Percentiles rank a stretch among this genome's conserved stretches.
Evolutionary conservation across 2,329 filamentous ascomycete species (phyloP).

Genomic region (Scedosporium apiospermum): DNA sequence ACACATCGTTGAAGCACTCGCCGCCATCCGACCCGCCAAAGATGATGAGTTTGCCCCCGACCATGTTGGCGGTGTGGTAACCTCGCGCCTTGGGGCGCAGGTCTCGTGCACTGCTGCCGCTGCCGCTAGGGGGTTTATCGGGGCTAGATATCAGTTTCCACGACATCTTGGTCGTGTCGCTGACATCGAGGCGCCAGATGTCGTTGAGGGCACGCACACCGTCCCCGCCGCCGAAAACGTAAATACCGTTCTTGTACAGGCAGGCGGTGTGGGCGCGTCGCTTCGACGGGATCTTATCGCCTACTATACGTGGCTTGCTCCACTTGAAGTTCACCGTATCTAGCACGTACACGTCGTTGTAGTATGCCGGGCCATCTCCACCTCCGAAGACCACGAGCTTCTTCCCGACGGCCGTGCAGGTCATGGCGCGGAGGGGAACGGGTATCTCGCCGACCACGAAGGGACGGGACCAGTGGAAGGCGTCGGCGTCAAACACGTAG

Average conservation of each 20-base stretch:
- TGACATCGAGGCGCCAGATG: constrained; percentile 63
- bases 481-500: constrained; percentile 60
- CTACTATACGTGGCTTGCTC: constrained; percentile 50
- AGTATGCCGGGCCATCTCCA: constrained; percentile 61
- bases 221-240: constrained; percentile 63
- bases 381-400: constrained; percentile 62
- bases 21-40: constrained; percentile 61
- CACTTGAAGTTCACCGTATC: constrained; percentile 61
- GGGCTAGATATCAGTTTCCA: constrained; percentile 54
- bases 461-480: constrained; percentile 61
- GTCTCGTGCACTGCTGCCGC: constrained; percentile 16
- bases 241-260: constrained; percentile 60
- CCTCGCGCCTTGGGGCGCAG: constrained; percentile 52
- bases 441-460: constrained; percentile 55
- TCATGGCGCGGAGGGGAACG: constrained; percentile 59
- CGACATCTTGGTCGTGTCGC: constrained; percentile 56
- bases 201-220: constrained; percentile 62
- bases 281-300: constrained; percentile 49
- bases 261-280: constrained; percentile 62
- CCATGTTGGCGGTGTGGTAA: constrained; percentile 66
- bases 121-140: constrained; percentile 19
- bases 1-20: constrained; percentile 64
- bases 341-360: constrained; percentile 64
- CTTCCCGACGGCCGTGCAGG: constrained; percentile 61
- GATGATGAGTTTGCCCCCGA: constrained; percentile 62